Evolutionary conservation across 768 basidiomycete genomes (phyloP).

Genomic region (Pisolithus tinctorius): DNA sequence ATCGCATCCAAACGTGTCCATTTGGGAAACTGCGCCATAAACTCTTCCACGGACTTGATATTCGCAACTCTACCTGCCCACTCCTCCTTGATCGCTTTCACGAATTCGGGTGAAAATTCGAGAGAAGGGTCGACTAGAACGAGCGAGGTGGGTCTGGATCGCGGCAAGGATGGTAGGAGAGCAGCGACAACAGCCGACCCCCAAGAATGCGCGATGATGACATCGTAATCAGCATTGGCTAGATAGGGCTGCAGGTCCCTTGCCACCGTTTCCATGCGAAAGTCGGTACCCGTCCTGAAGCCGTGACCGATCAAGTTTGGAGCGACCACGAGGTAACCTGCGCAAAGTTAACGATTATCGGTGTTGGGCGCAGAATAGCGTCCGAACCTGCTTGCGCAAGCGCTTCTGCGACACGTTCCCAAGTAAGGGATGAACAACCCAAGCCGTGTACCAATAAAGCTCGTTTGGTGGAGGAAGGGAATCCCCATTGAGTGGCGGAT

Average conservation of each 20-base stretch:
- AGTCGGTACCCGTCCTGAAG: slow-evolving; percentile 9
- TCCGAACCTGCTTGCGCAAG: slow-evolving; percentile 11
- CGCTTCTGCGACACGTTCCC: slow-evolving; percentile 13
- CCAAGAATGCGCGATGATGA: slow-evolving; percentile 7
- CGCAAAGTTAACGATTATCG: background rate
- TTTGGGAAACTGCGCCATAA: slow-evolving; percentile 6
- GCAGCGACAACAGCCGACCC: slow-evolving; percentile 1
- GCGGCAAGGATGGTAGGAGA: slow-evolving; percentile 1
- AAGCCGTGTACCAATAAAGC: slow-evolving; percentile 23
- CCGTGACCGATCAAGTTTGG: slow-evolving; percentile 17
- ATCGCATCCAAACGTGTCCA: slow-evolving; percentile 13
- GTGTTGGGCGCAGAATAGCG: background rate
- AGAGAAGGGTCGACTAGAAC: slow-evolving; percentile 8
- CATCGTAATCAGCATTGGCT: background rate
- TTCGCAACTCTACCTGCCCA: background rate
- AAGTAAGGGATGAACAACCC: slow-evolving; percentile 13
- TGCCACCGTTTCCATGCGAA: slow-evolving; percentile 6
- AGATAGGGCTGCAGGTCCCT: slow-evolving; percentile 16
- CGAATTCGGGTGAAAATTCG: background rate
- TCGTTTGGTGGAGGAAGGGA: slow-evolving; percentile 14
- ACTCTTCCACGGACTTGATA: slow-evolving; percentile 4
- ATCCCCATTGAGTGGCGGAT: slow-evolving; percentile 18
- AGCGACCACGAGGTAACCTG: slow-evolving; percentile 19
- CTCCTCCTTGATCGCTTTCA: background rate
- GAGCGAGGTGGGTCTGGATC: background rate